phyloP scores from a whole-genome alignment of 768 basidiomycete species.

The Clathrus columnatus region DNA sequence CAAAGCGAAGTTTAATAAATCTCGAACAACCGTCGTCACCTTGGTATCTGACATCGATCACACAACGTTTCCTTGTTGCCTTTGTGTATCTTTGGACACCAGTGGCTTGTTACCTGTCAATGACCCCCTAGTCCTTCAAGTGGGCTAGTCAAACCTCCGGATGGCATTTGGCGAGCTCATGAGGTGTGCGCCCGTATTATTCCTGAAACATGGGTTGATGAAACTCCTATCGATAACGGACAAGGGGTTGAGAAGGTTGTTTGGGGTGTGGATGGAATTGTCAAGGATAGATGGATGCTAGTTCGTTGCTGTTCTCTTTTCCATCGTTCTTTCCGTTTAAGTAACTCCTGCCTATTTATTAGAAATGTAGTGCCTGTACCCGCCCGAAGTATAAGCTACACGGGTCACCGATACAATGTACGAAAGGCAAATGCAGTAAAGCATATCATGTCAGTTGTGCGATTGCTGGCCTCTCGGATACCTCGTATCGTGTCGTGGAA shows the following conservation, averaged over 20 bases:
- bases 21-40: background rate
- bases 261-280: constrained; percentile 80
- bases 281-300: constrained; percentile 87
- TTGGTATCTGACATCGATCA: constrained; percentile 23
- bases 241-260: constrained; percentile 42
- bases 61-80: constrained; percentile 56
- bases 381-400: constrained; percentile 57
- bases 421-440: constrained; percentile 86
- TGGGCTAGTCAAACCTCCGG: constrained; percentile 8
- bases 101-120: constrained; percentile 57
- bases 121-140: constrained; percentile 52
- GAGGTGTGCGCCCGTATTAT: constrained; percentile 70
- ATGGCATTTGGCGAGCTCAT: constrained; percentile 64
- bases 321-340: background rate
- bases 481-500: constrained; percentile 48
- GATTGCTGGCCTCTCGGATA: constrained; percentile 37
- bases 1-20: background rate
- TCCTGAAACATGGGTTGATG: constrained; percentile 87
- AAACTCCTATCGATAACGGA: constrained; percentile 23
- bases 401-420: constrained; percentile 84
- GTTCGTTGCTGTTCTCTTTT: constrained; percentile 35
- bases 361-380: constrained; percentile 90
- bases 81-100: constrained; percentile 47
- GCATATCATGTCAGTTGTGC: constrained; percentile 94
- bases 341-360: background rate